A percentile compares a stretch with the other conserved stretches of the same genome.
These are phyloP conservation scores for Verticillium isaacii DNA, from an alignment of 2,329 filamentous ascomycete species.

Conservation along the genomic window DNA sequence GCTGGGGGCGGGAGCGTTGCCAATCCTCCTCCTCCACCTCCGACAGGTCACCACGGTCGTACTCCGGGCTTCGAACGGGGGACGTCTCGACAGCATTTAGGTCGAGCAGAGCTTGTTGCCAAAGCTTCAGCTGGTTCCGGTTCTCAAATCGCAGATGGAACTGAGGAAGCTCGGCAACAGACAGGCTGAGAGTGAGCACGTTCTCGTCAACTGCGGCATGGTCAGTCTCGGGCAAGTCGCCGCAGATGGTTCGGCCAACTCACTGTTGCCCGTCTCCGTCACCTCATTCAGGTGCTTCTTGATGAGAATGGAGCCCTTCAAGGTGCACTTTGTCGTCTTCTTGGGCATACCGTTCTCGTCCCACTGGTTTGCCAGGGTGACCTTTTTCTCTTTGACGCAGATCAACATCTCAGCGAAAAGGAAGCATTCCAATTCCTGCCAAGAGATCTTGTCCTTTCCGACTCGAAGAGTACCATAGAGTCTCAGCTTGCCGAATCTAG, in stretches of 20 bases:
- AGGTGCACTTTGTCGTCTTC: constrained; percentile 72
- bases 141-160: constrained; percentile 91
- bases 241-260: constrained; percentile 14
- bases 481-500: constrained; percentile 83
- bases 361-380: constrained; percentile 57
- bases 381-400: constrained; percentile 96
- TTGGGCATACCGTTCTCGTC: constrained; percentile 53
- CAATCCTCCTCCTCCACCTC: constrained; percentile 87
- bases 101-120: constrained; percentile 83
- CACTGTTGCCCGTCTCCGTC: constrained; percentile 56
- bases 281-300: constrained; percentile 96
- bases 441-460: constrained; percentile 91
- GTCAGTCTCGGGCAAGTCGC: constrained; percentile 6
- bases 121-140: constrained; percentile 77
- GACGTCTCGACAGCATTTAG: constrained; percentile 67
- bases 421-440: constrained; percentile 97
- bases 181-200: constrained; percentile 82
- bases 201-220: constrained; percentile 59
- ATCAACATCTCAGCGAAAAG: constrained; percentile 99
- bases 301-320: constrained; percentile 97
- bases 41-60: constrained; percentile 71
- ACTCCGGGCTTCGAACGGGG: constrained; percentile 65
- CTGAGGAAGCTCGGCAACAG: constrained; percentile 84
- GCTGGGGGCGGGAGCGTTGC: constrained; percentile 60
- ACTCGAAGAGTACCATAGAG: constrained; percentile 87